Base-by-base conservation (phyloP, 1,139 yeast species). In the Magnusiomyces paraingens region DNA sequence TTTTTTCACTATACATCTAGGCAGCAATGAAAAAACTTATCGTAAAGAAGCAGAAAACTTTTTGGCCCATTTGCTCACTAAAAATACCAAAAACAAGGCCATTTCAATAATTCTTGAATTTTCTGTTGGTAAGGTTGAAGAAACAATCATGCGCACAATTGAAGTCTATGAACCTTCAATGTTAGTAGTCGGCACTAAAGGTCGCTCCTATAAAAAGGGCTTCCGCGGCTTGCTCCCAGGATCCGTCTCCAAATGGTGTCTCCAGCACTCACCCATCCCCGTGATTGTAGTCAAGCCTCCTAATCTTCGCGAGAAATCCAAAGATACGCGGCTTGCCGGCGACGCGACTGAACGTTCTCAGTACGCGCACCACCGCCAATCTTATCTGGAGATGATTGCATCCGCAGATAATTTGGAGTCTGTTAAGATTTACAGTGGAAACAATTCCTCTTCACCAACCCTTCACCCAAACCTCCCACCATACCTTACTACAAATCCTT, bases 181-280 rank as follows among this genome's bases (percentile, higher is more conserved):
- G 71, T 75, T 84, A 73, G 74, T 83, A 20, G 83, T 84, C 38
- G 91, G 91, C 1, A 83, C 82, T 50, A 74, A 73, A 14, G 78
- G 77, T 4, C 62, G 69, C 32, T 49, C 51, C 6, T 68, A 72
- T n/a, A 66, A 71, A 52, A 71, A 72, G 42, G 75, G 77, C 0
- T 74, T 80, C 52, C 76, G 74, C 45, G 75, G 78, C 42, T 71
- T 78, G 14, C 69, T 82, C 47, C 73, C 74, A 1, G 73, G 74
- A 3, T 68, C 72, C 1, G 65, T 71, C 6, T 81, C 86, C 4
- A 83, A 82, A 64, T 79, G 82, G 65, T 84, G 84, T 60, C 69
- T 84, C 45, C 84, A 83, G 64, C 82, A 79, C 63, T 84, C 87
- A 0, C 76, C 81, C 20, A 82, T 84, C 0, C 90, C 90, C 0